phyloP scores from a whole-genome alignment of 441 rosid genomes.

The Capsella rubella region DNA sequence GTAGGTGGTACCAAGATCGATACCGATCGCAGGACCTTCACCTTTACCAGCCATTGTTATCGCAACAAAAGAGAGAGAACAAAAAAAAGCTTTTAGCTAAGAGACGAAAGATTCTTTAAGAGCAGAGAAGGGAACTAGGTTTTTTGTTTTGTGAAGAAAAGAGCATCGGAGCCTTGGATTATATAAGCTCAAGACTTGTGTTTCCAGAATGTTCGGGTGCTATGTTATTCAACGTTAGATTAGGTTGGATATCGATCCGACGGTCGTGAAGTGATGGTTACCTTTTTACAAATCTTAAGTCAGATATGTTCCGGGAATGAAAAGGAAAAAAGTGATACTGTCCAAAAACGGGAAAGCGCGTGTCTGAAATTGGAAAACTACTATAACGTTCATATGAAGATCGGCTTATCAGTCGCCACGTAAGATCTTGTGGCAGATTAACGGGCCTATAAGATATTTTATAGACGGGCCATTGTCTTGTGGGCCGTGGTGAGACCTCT shows the following conservation, averaged over 20 bases:
- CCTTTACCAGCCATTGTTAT: constrained; percentile 52
- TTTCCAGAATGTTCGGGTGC: not conserved
- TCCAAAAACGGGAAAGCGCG: not conserved
- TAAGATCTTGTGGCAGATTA: not conserved
- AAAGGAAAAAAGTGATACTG: not conserved
- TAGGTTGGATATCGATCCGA: not conserved
- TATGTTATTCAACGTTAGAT: not conserved
- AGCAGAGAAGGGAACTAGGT: not conserved
- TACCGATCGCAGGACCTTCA: constrained; percentile 67
- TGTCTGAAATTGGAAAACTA: not conserved
- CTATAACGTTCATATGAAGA: constrained; percentile 12
- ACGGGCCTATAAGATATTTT: not conserved
- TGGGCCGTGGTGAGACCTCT: not conserved
- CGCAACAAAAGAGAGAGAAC: not conserved
- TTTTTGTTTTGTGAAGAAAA: not conserved
- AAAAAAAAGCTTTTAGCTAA: not conserved
- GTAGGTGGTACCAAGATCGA: constrained; percentile 63
- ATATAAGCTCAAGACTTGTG: not conserved
- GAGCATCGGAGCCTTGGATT: not conserved
- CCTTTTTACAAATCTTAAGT: not conserved
- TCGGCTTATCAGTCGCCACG: constrained; percentile 21
- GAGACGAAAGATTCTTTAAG: not conserved
- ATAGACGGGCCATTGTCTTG: not conserved
- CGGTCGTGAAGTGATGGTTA: not conserved
- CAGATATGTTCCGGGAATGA: not conserved